Conservation (phyloP, 129 eudicot species). For the Flaveria brownii region DNA sequence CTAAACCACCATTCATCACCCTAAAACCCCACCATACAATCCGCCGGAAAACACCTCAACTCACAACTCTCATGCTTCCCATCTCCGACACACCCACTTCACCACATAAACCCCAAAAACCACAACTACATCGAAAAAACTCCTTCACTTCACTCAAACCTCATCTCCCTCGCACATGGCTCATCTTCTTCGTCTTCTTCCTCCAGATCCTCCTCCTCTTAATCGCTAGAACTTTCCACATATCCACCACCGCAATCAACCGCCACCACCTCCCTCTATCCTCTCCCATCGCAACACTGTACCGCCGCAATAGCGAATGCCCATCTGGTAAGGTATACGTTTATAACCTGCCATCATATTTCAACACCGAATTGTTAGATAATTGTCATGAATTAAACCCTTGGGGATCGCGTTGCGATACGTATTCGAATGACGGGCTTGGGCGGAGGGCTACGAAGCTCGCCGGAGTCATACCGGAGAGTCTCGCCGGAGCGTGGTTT, state of each 20-base stretch:
- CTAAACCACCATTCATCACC: slow-evolving; percentile 18
- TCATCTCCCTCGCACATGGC: slow-evolving; percentile 66
- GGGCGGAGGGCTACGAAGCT: slow-evolving; percentile 52
- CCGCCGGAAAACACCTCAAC: slow-evolving; percentile 39
- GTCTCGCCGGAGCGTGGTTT: slow-evolving; percentile 55
- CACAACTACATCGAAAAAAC: slow-evolving; percentile 40
- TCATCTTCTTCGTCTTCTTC: slow-evolving; percentile 62
- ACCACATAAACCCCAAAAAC: slow-evolving; percentile 43
- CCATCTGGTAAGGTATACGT: slow-evolving; percentile 51
- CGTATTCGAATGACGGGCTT: slow-evolving; percentile 64
- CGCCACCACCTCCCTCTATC: slow-evolving; percentile 1
- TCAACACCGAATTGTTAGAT: slow-evolving; percentile 36
- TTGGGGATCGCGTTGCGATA: slow-evolving; percentile 63
- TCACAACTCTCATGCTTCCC: slow-evolving; percentile 62
- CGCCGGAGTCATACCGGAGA: slow-evolving; percentile 46
- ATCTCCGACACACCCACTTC: slow-evolving; percentile 36
- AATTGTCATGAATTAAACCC: slow-evolving; percentile 67
- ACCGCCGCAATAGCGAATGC: slow-evolving; percentile 28
- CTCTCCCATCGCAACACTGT: slow-evolving; percentile 2
- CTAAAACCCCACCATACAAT: slow-evolving; percentile 14
- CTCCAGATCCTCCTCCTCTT: slow-evolving; percentile 59
- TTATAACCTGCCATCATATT: slow-evolving; percentile 53
- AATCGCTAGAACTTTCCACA: slow-evolving; percentile 49
- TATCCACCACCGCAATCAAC: slow-evolving; percentile 26
- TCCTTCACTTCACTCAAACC: slow-evolving; percentile 46